phyloP scores from a whole-genome alignment of 768 basidiomycete genomes.

The Cyclocybe cylindracea region DNA sequence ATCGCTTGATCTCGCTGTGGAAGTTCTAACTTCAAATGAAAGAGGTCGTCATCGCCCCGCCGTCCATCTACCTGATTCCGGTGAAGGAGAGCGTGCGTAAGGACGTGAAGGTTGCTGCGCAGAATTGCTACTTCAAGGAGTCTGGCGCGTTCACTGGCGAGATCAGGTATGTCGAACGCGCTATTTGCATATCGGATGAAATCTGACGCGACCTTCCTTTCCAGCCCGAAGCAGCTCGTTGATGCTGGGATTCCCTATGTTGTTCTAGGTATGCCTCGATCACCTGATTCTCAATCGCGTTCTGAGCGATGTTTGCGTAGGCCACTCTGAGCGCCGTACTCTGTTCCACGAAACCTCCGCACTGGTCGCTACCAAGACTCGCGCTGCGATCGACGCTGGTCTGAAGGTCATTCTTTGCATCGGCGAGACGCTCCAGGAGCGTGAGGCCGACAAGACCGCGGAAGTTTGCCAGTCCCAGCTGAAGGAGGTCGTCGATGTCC shows the following conservation, averaged over 20 bases:
- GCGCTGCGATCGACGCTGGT: conserved; percentile 72
- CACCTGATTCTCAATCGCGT: neutral
- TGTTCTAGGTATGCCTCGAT: conserved; percentile 67
- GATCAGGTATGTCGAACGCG: conserved; percentile 65
- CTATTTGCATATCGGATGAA: neutral
- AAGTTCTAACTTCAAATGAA: conserved; percentile 10
- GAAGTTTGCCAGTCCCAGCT: conserved; percentile 84
- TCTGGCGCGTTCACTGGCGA: conserved; percentile 96
- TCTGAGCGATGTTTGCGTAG: conserved; percentile 32
- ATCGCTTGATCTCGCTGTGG: neutral
- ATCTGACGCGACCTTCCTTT: conserved; percentile 1
- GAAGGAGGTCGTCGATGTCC: conserved; percentile 64
- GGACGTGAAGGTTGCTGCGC: conserved; percentile 81
- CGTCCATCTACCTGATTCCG: conserved; percentile 83
- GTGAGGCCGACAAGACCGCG: conserved; percentile 77
- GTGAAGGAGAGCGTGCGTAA: conserved; percentile 62
- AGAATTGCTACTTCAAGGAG: conserved; percentile 85
- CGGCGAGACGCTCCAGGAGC: conserved; percentile 89
- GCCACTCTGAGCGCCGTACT: conserved; percentile 96
- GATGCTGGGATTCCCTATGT: conserved; percentile 91
- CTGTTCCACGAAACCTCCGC: conserved; percentile 88
- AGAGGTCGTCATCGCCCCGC: conserved; percentile 96
- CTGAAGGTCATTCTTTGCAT: conserved; percentile 94
- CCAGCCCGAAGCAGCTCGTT: conserved; percentile 77
- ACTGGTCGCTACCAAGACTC: conserved; percentile 83